phyloP scores from a whole-genome alignment of 2,329 filamentous ascomycete genomes.

The Chrysoporthe cubensis region DNA sequence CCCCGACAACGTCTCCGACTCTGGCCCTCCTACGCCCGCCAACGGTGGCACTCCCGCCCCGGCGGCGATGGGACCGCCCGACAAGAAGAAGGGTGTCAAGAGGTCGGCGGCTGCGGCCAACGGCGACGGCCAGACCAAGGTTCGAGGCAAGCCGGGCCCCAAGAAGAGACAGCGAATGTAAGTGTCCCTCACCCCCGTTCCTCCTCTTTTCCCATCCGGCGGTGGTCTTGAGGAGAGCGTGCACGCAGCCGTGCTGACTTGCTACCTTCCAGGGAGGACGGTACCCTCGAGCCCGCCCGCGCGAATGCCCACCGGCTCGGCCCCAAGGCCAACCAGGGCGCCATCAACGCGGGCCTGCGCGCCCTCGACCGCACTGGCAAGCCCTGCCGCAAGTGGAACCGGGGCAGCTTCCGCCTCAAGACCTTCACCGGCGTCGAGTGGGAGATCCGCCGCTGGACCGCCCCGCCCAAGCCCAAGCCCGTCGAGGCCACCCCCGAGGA shows the following conservation, averaged over 20 bases:
- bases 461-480: constrained; percentile 62
- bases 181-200: constrained; percentile 45
- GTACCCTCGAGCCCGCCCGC: constrained; percentile 61
- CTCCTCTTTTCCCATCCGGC: neutral
- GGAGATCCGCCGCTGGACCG: constrained; percentile 82
- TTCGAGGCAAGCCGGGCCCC: constrained; percentile 85
- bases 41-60: constrained; percentile 60
- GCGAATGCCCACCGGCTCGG: constrained; percentile 78
- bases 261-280: constrained; percentile 57
- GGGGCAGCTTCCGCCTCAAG: constrained; percentile 81
- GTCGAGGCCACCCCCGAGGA: constrained; percentile 49
- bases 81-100: constrained; percentile 77
- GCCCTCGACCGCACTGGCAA: constrained; percentile 91
- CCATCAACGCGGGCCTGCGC: constrained; percentile 94
- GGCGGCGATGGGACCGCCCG: constrained; percentile 62
- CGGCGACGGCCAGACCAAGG: constrained; percentile 69
- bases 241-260: constrained; percentile 10
- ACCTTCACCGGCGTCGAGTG: constrained; percentile 89
- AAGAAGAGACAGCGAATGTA: constrained; percentile 97
- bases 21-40: constrained; percentile 63
- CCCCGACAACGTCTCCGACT: constrained; percentile 62
- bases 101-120: constrained; percentile 69
- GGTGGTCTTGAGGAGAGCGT: neutral
- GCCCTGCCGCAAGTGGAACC: constrained; percentile 89
- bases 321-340: constrained; percentile 94